A percentile compares a stretch with the other conserved stretches of the same genome.
Conservation (phyloP, 257 asterid species). For the Scutellaria baicalensis region DNA sequence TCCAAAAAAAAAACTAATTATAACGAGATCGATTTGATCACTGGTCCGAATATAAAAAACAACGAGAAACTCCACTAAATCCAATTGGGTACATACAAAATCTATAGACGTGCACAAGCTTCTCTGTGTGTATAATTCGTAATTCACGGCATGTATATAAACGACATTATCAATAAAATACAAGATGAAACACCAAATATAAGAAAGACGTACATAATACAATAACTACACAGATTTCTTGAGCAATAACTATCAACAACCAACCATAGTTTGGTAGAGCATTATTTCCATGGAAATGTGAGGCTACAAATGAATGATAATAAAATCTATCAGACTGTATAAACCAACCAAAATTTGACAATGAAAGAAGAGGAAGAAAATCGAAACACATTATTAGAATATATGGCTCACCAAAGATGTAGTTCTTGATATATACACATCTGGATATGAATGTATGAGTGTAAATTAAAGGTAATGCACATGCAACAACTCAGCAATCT, state of each 20-base stretch:
- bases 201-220: not conserved
- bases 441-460: not conserved
- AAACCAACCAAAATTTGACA: too few relatives aligned
- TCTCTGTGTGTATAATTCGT: too few relatives aligned
- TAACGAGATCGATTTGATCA: too few relatives aligned
- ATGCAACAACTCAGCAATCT: not conserved
- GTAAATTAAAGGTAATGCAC: not conserved
- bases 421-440: not conserved
- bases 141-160: too few relatives aligned
- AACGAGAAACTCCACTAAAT: too few relatives aligned
- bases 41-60: too few relatives aligned
- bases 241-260: not conserved
- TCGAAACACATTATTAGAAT: not conserved
- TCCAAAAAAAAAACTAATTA: too few relatives aligned
- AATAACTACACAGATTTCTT: not conserved
- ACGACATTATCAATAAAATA: too few relatives aligned
- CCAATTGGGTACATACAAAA: too few relatives aligned
- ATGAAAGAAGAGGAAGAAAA: not conserved
- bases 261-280: not conserved
- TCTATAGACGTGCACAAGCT: too few relatives aligned
- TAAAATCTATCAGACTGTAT: too few relatives aligned
- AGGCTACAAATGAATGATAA: not conserved
- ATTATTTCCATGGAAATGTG: not conserved
- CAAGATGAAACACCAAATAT: too few relatives aligned
- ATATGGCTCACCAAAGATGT: not conserved